Percentiles rank a stretch among this genome's conserved stretches.
Evolutionary conservation across 176 grass and related monocot species (phyloP).

Genomic region (Zoysia japonica): DNA sequence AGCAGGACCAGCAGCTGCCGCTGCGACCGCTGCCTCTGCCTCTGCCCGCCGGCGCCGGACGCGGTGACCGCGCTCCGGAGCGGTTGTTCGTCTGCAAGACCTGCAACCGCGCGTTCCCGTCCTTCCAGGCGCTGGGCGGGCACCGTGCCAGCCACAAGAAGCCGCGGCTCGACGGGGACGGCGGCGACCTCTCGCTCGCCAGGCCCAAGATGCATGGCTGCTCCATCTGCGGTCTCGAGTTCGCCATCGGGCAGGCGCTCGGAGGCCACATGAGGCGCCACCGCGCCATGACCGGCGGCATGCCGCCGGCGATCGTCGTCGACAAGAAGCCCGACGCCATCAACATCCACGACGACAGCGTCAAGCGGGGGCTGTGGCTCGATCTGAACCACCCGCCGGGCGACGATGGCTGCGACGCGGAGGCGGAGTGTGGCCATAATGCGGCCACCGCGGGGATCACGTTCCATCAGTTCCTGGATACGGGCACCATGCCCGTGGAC

Average conservation of each 20-base stretch:
- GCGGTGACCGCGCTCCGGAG: conserved; percentile 6
- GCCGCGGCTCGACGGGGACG: conserved; percentile 48
- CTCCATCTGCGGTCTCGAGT: conserved; percentile 71
- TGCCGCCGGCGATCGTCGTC: conserved; percentile 7
- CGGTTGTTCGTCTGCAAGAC: conserved; percentile 89
- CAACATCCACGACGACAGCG: not conserved
- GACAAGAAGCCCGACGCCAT: conserved; percentile 27
- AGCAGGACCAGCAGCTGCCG: conserved; percentile 1
- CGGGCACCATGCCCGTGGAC: conserved; percentile 36
- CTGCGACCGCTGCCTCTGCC: not conserved
- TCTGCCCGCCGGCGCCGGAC: not conserved
- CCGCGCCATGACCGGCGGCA: conserved; percentile 29
- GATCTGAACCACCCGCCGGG: conserved; percentile 54
- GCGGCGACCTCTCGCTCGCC: conserved; percentile 21
- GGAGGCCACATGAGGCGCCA: conserved; percentile 81
- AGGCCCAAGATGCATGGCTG: conserved; percentile 64
- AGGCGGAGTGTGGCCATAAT: conserved; percentile 30
- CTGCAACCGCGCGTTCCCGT: conserved; percentile 82
- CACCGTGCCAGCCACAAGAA: conserved; percentile 99
- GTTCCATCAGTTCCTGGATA: conserved; percentile 60
- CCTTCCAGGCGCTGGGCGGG: conserved; percentile 87
- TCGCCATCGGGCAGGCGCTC: conserved; percentile 66
- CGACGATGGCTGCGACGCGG: not conserved
- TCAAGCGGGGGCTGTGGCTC: conserved; percentile 40
- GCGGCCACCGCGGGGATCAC: conserved; percentile 2